These are phyloP conservation scores for Aspergillus bombycis DNA, from an alignment of 2,329 filamentous ascomycete species.

Conservation along the genomic window DNA sequence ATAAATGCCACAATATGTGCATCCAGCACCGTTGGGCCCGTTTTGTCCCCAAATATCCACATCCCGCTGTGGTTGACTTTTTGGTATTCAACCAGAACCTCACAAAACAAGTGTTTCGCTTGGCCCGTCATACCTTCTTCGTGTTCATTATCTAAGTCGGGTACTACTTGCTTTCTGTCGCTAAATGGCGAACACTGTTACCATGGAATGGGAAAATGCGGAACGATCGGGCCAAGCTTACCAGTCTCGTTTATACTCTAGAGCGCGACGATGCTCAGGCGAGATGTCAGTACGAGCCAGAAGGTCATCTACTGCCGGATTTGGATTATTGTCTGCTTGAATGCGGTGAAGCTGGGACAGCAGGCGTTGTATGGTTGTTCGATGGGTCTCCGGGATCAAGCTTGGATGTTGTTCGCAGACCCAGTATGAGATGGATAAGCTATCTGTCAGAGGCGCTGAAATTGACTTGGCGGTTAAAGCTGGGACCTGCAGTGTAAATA, in stretches of 20 bases:
- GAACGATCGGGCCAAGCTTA: background rate
- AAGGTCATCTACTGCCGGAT: constrained; percentile 16
- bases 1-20: constrained; percentile 14
- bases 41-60: constrained; percentile 17
- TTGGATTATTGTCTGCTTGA: constrained; percentile 7
- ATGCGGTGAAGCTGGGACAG: constrained; percentile 13
- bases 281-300: constrained; percentile 16
- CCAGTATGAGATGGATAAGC: constrained; percentile 16
- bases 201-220: background rate
- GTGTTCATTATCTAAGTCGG: background rate
- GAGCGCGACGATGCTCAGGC: constrained; percentile 10
- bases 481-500: constrained; percentile 13
- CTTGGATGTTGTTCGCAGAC: constrained; percentile 14
- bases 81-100: constrained; percentile 1
- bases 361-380: constrained; percentile 9
- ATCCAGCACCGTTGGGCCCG: constrained; percentile 17
- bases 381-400: constrained; percentile 12
- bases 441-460: constrained; percentile 12
- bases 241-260: constrained; percentile 15
- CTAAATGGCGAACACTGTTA: background rate
- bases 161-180: constrained; percentile 11
- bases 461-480: constrained; percentile 12
- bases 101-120: constrained; percentile 3
- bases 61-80: constrained; percentile 7
- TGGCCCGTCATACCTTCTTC: constrained; percentile 11